Evolutionary conservation across 129 eudicot genomes (phyloP).

Genomic region (Helichrysum umbraculigerum): DNA sequence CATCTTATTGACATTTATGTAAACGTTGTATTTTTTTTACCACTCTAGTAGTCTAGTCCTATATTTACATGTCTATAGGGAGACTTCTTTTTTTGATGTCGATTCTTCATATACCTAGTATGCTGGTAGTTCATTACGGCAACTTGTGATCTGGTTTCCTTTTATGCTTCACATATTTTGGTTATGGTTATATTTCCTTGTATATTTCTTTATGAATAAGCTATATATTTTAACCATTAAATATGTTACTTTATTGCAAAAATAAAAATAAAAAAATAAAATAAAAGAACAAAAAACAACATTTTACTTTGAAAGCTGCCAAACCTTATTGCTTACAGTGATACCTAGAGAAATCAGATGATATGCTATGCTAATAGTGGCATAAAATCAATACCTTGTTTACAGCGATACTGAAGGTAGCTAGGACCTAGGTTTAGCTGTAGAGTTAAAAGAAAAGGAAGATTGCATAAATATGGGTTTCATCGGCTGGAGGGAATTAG

Average conservation of each 20-base stretch:
- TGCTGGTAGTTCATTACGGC: neutral
- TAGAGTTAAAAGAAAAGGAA: no score
- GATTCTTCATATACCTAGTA: neutral
- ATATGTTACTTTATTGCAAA: neutral
- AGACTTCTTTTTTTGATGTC: neutral
- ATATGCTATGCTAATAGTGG: neutral
- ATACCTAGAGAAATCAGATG: no score
- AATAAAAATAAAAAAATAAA: no score
- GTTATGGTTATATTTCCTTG: neutral
- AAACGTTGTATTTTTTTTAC: neutral
- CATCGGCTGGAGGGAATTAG: no score
- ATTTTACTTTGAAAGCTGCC: neutral
- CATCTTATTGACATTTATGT: neutral
- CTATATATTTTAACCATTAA: neutral
- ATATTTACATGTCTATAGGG: neutral
- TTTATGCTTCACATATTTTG: neutral
- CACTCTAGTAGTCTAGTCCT: neutral
- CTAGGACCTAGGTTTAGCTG: neutral
- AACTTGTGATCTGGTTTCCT: neutral
- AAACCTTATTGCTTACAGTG: neutral
- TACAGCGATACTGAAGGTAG: neutral
- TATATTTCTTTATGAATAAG: neutral
- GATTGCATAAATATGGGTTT: no score
- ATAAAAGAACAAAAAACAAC: neutral
- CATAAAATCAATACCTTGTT: conserved; percentile 1